phyloP scores from a whole-genome alignment of 345 rosid species.

The Brassica nigra region DNA sequence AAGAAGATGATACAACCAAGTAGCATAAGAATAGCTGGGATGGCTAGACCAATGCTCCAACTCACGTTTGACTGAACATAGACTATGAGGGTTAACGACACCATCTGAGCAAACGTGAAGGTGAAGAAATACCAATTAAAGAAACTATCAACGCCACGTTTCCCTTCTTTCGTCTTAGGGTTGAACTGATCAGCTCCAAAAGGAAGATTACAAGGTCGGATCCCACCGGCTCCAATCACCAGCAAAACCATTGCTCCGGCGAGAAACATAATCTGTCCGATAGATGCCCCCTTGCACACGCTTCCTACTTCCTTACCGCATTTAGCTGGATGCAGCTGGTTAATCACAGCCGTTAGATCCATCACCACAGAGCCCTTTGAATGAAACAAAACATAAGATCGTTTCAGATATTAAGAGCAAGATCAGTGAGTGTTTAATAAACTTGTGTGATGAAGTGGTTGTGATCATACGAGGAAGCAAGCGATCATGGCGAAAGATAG shows the following conservation, averaged over 20 bases:
- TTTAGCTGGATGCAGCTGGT: conserved; percentile 54
- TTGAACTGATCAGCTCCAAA: conserved; percentile 82
- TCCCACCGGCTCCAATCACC: conserved; percentile 72
- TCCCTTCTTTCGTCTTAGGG: conserved; percentile 61
- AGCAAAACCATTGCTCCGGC: conserved; percentile 51
- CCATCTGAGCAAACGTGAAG: conserved; percentile 73
- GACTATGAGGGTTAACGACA: conserved; percentile 68
- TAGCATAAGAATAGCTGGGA: conserved; percentile 70
- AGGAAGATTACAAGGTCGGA: conserved; percentile 74
- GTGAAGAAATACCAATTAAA: conserved; percentile 87
- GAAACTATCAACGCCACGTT: conserved; percentile 72
- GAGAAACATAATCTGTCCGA: conserved; percentile 62
- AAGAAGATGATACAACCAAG: conserved; percentile 59
- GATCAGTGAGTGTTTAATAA: background rate
- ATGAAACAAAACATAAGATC: background rate
- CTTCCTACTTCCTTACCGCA: conserved; percentile 41
- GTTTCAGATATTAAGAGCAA: background rate
- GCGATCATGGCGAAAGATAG: conserved; percentile 59
- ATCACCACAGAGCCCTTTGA: conserved; percentile 60
- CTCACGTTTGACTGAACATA: conserved; percentile 73
- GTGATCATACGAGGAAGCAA: conserved; percentile 52
- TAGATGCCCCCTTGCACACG: conserved; percentile 57
- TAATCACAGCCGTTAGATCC: conserved; percentile 61
- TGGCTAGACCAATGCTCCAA: conserved; percentile 72
- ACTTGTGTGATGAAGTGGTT: background rate